phyloP scores from a whole-genome alignment of 2,329 filamentous ascomycete genomes.

The Albifimbria verrucaria region DNA sequence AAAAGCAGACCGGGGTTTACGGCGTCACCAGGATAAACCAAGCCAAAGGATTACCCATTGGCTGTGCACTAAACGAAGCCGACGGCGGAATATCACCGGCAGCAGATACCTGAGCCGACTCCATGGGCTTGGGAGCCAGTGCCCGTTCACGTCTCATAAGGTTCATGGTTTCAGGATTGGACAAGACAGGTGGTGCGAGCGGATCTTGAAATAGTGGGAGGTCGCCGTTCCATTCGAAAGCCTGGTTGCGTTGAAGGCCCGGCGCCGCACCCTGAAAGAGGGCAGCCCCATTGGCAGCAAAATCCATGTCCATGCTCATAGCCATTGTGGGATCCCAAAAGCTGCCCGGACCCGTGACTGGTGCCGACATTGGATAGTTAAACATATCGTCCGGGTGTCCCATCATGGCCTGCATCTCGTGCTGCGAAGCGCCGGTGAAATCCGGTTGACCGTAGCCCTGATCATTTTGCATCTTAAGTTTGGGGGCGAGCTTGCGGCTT shows the following conservation, averaged over 20 bases:
- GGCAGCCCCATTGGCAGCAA: conserved; percentile 39
- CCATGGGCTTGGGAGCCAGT: conserved; percentile 48
- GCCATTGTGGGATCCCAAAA: conserved; percentile 56
- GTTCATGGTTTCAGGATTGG: conserved; percentile 33
- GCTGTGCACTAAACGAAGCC: conserved; percentile 34
- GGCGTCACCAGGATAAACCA: conserved; percentile 41
- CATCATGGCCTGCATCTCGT: conserved; percentile 46
- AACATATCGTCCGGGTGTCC: conserved; percentile 53
- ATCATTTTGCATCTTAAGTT: conserved; percentile 57
- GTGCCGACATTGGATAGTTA: conserved; percentile 57
- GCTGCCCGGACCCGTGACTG: conserved; percentile 44
- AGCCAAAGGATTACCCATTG: conserved; percentile 51
- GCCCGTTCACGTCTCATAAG: conserved; percentile 39
- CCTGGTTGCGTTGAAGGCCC: conserved; percentile 14
- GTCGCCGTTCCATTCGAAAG: conserved; percentile 55
- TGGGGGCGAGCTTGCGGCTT: conserved; percentile 52
- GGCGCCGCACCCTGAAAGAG: conserved; percentile 34
- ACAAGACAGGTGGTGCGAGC: conserved; percentile 24
- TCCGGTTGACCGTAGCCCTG: conserved; percentile 50
- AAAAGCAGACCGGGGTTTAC: conserved; percentile 60
- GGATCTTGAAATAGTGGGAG: conserved; percentile 54
- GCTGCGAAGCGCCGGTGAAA: conserved; percentile 42
- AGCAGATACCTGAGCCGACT: conserved; percentile 22
- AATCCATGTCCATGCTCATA: conserved; percentile 61
- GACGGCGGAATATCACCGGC: conserved; percentile 29